Conservation (phyloP, 257 asterid genomes). For the Solanum gracilifrons region DNA sequence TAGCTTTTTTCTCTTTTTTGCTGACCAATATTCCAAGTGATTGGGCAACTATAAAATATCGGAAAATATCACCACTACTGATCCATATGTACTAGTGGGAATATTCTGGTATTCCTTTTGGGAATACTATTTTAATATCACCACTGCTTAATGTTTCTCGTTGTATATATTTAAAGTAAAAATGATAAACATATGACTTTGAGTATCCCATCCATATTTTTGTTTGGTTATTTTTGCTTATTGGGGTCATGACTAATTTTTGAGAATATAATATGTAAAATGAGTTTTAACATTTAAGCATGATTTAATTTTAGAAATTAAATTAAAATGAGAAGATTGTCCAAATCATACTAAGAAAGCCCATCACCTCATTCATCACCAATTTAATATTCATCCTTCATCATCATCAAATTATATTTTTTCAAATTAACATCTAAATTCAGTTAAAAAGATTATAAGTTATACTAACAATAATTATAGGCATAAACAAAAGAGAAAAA, state of each 20-base stretch:
- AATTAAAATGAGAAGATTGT: too few relatives aligned
- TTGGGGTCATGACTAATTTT: background rate
- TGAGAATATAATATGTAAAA: too few relatives aligned
- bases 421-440: too few relatives aligned
- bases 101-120: background rate
- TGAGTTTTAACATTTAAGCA: too few relatives aligned
- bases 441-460: too few relatives aligned
- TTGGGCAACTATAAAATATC: background rate
- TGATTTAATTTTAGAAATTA: too few relatives aligned
- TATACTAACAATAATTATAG: background rate
- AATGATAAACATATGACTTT: background rate
- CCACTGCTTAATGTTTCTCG: background rate
- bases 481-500: background rate
- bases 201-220: background rate
- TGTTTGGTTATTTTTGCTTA: background rate
- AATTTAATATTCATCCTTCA: background rate
- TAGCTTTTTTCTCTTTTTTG: background rate
- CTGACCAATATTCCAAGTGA: background rate
- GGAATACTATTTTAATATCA: background rate
- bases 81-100: background rate
- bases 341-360: too few relatives aligned
- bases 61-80: background rate
- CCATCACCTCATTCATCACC: background rate
- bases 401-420: too few relatives aligned
- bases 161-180: too few relatives aligned